Evolutionary conservation across 2,329 filamentous ascomycete species (phyloP), one percentile per base, ranked within the genome.

Genomic region (Cytospora chrysosperma): DNA sequence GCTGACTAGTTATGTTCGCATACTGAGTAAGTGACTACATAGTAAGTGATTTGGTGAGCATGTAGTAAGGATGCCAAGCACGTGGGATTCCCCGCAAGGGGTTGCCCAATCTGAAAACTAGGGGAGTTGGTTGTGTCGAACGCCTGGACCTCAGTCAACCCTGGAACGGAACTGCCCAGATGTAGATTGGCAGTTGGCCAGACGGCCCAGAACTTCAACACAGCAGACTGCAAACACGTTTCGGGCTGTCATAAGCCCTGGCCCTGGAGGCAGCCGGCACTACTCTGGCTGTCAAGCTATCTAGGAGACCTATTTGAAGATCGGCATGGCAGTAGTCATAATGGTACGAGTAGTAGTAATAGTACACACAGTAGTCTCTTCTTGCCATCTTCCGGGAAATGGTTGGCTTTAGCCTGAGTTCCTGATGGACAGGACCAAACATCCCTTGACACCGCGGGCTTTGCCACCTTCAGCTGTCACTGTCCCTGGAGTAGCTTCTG

Each of bases 181-280:
- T 6, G 19, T 13, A 19, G 43, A 19, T 3, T 43, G 40, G n/a
- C n/a, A n/a, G n/a, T n/a, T n/a, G n/a, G n/a, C n/a, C n/a, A n/a
- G n/a, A n/a, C n/a, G n/a, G n/a, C n/a, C 19, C 13, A 24, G 9
- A 24, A 30, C 28, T 30, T 4, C 43, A n/a, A n/a, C n/a, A n/a
- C n/a, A n/a, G n/a, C 21, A 30, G 19, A 17, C 37, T 54, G 21
- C 32, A 50, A 26, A 49, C 51, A 34, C 28, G 49, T 51, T 34
- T 21, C 51, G 17, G 51, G 51, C 26, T 51, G 24, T 53, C 17
- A 53, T 27, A 49, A 30, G 40, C 15, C 59, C 59, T 51, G 40
- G 40, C 15, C 59, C 59, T 51, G 59, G 59, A 61, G 59, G 59
- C 27, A 55, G 59, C 59, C 59, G 34, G 21, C 51, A 21, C 47